Conservation (phyloP, 768 basidiomycete genomes). For the Hortiboletus flavorubellus region DNA sequence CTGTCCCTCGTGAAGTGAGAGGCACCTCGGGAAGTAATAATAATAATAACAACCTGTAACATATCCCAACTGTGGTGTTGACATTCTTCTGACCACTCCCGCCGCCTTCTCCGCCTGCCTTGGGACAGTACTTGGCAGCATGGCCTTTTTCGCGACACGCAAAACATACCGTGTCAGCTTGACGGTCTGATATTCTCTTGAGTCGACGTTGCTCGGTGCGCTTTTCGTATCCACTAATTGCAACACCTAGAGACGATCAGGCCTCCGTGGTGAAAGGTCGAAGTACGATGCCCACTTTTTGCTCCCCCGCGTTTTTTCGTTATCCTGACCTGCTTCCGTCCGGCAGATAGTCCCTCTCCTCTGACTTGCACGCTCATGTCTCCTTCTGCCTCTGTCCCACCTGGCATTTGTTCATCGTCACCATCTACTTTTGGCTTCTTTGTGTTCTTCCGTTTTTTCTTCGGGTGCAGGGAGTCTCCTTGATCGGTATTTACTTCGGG, state of each 20-base stretch:
- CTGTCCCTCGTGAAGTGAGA: slow-evolving; percentile 37
- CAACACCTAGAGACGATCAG: slow-evolving; percentile 21
- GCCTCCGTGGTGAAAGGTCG: neutral
- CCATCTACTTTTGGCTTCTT: slow-evolving; percentile 37
- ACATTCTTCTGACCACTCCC: slow-evolving; percentile 23
- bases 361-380: slow-evolving; percentile 17
- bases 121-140: slow-evolving; percentile 77
- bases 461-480: slow-evolving; percentile 31
- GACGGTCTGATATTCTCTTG: slow-evolving; percentile 57
- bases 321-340: slow-evolving; percentile 28
- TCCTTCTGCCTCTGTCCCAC: slow-evolving; percentile 17
- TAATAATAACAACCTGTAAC: slow-evolving; percentile 57
- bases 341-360: slow-evolving; percentile 9
- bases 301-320: slow-evolving; percentile 27
- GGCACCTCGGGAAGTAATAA: neutral
- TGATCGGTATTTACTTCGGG: slow-evolving; percentile 5
- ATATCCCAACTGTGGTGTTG: slow-evolving; percentile 48
- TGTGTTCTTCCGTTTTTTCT: slow-evolving; percentile 60
- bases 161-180: slow-evolving; percentile 70
- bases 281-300: slow-evolving; percentile 19
- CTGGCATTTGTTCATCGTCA: slow-evolving; percentile 2
- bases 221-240: slow-evolving; percentile 20
- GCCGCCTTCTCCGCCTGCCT: slow-evolving; percentile 24
- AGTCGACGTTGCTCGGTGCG: slow-evolving; percentile 60
- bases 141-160: slow-evolving; percentile 85